Conservation (phyloP, 139 green algal species). For the Picochlorum sp. region DNA sequence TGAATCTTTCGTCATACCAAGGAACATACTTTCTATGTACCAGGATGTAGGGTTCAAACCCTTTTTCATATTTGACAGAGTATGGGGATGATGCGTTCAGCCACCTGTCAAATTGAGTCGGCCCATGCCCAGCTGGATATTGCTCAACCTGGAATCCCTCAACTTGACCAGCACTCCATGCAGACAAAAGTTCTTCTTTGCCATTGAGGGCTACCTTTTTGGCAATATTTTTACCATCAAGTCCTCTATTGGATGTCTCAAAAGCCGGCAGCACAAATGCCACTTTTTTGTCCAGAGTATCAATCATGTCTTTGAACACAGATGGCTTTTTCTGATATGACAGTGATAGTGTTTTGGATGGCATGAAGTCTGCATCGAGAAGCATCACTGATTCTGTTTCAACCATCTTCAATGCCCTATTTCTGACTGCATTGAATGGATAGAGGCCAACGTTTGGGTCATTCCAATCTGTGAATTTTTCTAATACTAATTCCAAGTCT, state of each 20-base stretch:
- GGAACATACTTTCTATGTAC: conserved; percentile 23
- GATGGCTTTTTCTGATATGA: not conserved
- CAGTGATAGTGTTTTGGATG: not conserved
- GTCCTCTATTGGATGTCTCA: not conserved
- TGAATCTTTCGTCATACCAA: conserved; percentile 42
- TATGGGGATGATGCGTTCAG: conserved; percentile 11
- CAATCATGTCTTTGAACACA: not conserved
- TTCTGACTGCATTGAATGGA: conserved; percentile 17
- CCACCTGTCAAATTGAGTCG: conserved; percentile 7
- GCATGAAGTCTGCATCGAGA: conserved; percentile 34
- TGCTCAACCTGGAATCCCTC: conserved; percentile 8
- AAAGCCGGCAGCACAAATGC: conserved; percentile 3
- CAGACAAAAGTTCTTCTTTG: not conserved
- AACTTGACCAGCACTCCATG: not conserved
- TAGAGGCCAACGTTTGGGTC: conserved; percentile 6
- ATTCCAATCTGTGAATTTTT: conserved; percentile 7
- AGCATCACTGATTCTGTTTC: conserved; percentile 23
- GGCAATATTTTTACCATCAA: not conserved
- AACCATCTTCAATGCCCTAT: conserved; percentile 15
- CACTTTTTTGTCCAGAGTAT: not conserved
- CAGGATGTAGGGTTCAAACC: conserved; percentile 40
- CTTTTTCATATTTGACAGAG: conserved; percentile 21
- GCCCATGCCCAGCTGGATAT: conserved; percentile 1
- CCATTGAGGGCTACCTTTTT: not conserved
- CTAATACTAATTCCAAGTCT: conserved; percentile 7